A percentile compares a stretch with the other conserved stretches of the same genome.
These are phyloP conservation scores for Arabis hirsuta DNA, from an alignment of 345 rosid species.

Conservation along the genomic window DNA sequence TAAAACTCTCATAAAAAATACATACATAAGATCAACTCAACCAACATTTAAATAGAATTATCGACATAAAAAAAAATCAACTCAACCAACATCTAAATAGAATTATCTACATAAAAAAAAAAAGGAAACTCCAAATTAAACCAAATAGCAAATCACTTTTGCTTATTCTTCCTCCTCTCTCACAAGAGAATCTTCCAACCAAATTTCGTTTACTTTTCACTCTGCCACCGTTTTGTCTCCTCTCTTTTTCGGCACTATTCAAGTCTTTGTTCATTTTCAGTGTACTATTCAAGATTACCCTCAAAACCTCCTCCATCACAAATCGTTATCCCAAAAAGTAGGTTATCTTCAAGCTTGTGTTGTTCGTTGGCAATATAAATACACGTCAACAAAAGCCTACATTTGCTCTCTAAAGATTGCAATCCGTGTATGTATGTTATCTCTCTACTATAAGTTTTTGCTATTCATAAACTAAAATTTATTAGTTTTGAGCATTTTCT, in stretches of 20 bases:
- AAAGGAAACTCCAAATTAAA: too few relatives aligned
- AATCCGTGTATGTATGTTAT: not conserved
- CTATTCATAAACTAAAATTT: too few relatives aligned
- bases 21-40: too few relatives aligned
- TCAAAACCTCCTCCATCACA: not conserved
- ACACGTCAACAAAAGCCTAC: constrained; percentile 11
- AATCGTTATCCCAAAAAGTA: not conserved
- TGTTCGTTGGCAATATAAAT: constrained; percentile 37
- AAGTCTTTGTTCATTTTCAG: not conserved
- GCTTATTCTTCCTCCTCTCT: not conserved
- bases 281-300: constrained; percentile 28
- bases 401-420: not conserved
- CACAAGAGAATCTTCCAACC: constrained; percentile 21
- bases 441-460: not conserved
- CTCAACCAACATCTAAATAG: too few relatives aligned
- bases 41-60: too few relatives aligned
- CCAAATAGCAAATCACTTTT: constrained; percentile 1
- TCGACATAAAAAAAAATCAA: too few relatives aligned
- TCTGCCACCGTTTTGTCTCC: not conserved
- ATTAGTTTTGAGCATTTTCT: too few relatives aligned
- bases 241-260: not conserved
- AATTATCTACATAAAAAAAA: too few relatives aligned
- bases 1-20: too few relatives aligned
- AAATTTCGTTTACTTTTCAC: not conserved
- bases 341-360: constrained; percentile 5